Percentiles rank a stretch among this genome's conserved stretches.
Evolutionary conservation across 805 yeast genomes (phyloP).

Genomic region (Metschnikowia henanensis): DNA sequence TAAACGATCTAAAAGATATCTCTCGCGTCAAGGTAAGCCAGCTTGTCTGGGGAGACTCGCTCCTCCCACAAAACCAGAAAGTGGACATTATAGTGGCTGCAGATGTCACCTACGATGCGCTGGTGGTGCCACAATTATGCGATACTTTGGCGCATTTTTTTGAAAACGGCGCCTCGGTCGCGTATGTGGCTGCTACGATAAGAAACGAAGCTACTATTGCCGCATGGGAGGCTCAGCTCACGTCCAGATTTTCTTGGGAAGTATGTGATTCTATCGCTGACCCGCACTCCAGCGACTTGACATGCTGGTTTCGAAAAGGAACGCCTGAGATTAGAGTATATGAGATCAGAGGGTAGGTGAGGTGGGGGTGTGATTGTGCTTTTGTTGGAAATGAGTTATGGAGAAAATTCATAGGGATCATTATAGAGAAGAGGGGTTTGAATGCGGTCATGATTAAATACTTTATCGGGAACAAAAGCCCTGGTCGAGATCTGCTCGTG

Average conservation of each 20-base stretch:
- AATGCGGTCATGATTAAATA: too few species aligned
- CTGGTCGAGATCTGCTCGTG: too few species aligned
- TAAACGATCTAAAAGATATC: conserved; percentile 40
- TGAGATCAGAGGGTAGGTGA: conserved; percentile 4
- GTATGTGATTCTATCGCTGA: conserved; percentile 3
- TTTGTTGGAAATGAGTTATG: too few species aligned
- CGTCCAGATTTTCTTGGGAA: conserved; percentile 12
- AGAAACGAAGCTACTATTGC: conserved; percentile 48
- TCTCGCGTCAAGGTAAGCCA: conserved; percentile 27
- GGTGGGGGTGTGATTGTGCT: neutral
- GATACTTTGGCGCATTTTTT: conserved; percentile 44
- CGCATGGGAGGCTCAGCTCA: conserved; percentile 30
- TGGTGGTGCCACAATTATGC: conserved; percentile 56
- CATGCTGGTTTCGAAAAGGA: conserved; percentile 17
- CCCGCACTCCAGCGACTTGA: conserved; percentile 11
- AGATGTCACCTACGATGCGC: conserved; percentile 82
- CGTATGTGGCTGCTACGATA: conserved; percentile 70
- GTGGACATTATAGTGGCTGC: conserved; percentile 70
- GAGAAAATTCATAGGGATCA: too few species aligned
- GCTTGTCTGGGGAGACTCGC: conserved; percentile 54
- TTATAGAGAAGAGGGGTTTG: too few species aligned
- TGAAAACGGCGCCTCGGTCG: conserved; percentile 26
- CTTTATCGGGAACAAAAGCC: too few species aligned
- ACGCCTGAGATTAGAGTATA: conserved; percentile 21
- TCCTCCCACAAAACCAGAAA: conserved; percentile 14